Percentiles rank a stretch among this genome's conserved stretches.
Evolutionary conservation across 441 rosid species (phyloP).

Genomic region (Metrosideros polymorpha): DNA sequence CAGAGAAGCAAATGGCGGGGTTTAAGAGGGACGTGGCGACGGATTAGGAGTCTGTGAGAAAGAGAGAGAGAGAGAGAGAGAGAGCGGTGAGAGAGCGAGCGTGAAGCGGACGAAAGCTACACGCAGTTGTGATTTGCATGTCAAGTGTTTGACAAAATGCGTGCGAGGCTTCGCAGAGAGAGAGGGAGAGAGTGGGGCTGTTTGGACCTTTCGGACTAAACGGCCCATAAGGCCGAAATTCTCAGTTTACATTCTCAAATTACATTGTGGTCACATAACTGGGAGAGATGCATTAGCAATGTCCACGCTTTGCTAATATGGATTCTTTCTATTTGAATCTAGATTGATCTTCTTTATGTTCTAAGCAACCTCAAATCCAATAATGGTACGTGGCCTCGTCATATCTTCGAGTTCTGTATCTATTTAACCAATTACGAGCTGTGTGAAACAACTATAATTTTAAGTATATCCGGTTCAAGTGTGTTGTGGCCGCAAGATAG

Average conservation of each 20-base stretch:
- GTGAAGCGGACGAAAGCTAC: neutral
- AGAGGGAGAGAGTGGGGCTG: too few species aligned
- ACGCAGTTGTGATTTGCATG: neutral
- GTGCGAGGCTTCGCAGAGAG: neutral
- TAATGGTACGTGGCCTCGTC: too few species aligned
- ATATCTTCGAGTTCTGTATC: neutral
- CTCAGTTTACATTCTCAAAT: neutral
- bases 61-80: neutral
- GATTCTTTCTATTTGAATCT: neutral
- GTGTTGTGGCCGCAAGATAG: neutral
- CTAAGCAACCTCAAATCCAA: neutral
- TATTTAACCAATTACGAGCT: too few species aligned
- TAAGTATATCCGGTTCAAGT: neutral
- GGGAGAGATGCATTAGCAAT: neutral
- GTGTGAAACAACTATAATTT: neutral
- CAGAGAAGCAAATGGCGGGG: conserved; percentile 52
- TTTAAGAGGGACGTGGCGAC: conserved; percentile 33
- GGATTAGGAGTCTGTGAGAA: neutral
- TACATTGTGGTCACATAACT: neutral
- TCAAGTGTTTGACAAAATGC: neutral
- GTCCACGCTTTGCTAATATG: too few species aligned
- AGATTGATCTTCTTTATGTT: neutral
- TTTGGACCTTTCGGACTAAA: neutral
- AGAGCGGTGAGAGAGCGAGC: neutral
- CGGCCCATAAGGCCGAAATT: neutral